Evolutionary conservation across 306 rosid genomes (phyloP), one percentile per base, ranked within the genome.

Genomic region (Prunus kanzakura): DNA sequence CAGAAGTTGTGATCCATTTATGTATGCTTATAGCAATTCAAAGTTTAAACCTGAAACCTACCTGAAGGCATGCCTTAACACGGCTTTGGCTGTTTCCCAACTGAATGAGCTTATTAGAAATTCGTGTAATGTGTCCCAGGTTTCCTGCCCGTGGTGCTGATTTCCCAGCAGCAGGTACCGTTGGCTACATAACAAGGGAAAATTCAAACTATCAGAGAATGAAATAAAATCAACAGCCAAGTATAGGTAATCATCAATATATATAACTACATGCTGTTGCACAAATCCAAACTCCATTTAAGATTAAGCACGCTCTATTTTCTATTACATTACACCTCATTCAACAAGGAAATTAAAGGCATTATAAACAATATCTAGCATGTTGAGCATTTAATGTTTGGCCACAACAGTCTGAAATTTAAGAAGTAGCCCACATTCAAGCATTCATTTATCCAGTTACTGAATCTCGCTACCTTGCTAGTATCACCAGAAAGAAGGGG

Each of bases 121-220:
- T 79, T 58, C 91, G 86, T 30, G 97, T 91, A 49, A 91, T 88
- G 80, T 96, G 98, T 32, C 99, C 99, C 69, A 93, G 78, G 85
- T 96, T 91, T 78, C 99, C 97, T 7, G 77, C 88, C 76, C 94
- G 93, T 60, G 96, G 93, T 12, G 90, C 86, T 72, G 12, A 84
- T 79, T 86, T 91, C 25, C 96, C 96, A 71, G 78, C 45, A 56
- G 97, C 87, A 70, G 88, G 86, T 68, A 81, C 32, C 4, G 99
- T 93, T 82, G 96, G 91, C 99, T 96, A 84, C 88, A 88, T 78
- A 63, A 74, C 35, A 82, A 86, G 72, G 67, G 62, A 67, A 83
- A 52, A 32, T 11, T 52, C 19, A 29, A 55, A 52, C 55, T 51
- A 79, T 74, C 83, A 74, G 69, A 55, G 50, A 32, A 60, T 74